Base-by-base conservation (phyloP, 1,139 yeast species). In the Trichomonascaceae sp. region DNA sequence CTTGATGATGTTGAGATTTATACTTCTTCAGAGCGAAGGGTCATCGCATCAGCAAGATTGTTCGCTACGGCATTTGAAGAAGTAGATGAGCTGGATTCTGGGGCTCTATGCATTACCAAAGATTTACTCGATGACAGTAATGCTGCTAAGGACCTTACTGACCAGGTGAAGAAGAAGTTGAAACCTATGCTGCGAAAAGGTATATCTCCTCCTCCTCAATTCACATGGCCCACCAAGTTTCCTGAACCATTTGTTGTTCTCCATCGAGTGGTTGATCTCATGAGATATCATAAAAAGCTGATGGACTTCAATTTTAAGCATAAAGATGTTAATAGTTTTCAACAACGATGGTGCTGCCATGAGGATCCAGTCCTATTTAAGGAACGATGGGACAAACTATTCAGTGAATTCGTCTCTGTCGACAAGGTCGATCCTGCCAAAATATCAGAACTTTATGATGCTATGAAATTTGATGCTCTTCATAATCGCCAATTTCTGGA, bases 151-250 rank as follows among this genome's bases (percentile, higher is more conserved):
- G 98, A 90, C 68, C 75, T 90, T 52, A 93, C 91, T 98, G 99
- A 95, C 67, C 88, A 90, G 66, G 99, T 95, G 43, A 95, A 95
- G 71, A 95, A 93, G 81, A 90, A 91, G 75, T 77, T 95, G 66
- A 95, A 95, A 70, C 98, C 98, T 0, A 76, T 95, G 66, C 75
- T 95, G 53, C 82, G 99, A 70, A 93, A 91, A 70, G 99, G 99
- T 1, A 88, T 91, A 55, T 96, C 90, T 64, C 97, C 98, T 0
- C 99, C 99, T n/a, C 90, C 96, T 0, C 97, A 93, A 66, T 95
- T 95, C 70, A 88, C 99, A 0, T 95, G 99, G 99, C 99, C 99
- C 1, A 89, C 95, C 15, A 89, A 90, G 66, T 90, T 93, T 87
- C 99, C 99, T 0, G 95, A 93, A 67, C 99, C 99, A 0, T 91